phyloP scores from a whole-genome alignment of 1,284 basidiomycete genomes.

The Trichosporon sp. region DNA sequence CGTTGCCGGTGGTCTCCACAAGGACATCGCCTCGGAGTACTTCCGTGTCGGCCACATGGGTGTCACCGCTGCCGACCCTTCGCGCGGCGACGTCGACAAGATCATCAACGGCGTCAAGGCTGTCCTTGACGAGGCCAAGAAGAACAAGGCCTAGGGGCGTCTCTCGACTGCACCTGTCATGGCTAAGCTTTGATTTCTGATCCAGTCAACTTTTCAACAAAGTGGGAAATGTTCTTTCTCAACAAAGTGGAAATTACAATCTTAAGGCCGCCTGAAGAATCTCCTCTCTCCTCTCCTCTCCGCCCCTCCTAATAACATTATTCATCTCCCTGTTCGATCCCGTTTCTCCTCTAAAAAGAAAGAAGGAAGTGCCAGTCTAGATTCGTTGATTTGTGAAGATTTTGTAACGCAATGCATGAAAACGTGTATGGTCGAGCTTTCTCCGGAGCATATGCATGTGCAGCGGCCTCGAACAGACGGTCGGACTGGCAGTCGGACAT shows the following conservation, averaged over 20 bases:
- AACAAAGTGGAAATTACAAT: conserved; percentile 18
- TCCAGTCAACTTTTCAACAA: conserved; percentile 19
- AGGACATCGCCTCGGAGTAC: conserved; percentile 75
- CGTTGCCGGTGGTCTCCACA: conserved; percentile 87
- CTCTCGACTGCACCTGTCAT: conserved; percentile 18
- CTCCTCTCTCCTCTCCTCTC: neutral
- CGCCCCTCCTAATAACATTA: neutral
- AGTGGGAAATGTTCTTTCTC: conserved; percentile 20
- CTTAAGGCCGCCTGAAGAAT: neutral
- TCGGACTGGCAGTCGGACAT: neutral
- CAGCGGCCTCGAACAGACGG: neutral
- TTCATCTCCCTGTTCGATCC: neutral
- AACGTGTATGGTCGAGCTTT: conserved; percentile 12
- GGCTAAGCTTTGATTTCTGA: conserved; percentile 19
- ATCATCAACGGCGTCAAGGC: conserved; percentile 70
- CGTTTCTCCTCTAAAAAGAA: conserved; percentile 16
- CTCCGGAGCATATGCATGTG: neutral
- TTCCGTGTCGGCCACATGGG: conserved; percentile 77
- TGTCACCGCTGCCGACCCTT: conserved; percentile 69
- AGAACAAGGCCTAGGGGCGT: conserved; percentile 20
- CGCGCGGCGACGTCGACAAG: conserved; percentile 74
- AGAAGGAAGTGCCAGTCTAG: conserved; percentile 12
- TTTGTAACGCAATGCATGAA: conserved; percentile 17
- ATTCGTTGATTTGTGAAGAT: conserved; percentile 9
- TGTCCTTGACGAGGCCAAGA: conserved; percentile 56